Evolutionary conservation across 106 monocot species (phyloP).

Genomic region (Platanthera zijinensis): DNA sequence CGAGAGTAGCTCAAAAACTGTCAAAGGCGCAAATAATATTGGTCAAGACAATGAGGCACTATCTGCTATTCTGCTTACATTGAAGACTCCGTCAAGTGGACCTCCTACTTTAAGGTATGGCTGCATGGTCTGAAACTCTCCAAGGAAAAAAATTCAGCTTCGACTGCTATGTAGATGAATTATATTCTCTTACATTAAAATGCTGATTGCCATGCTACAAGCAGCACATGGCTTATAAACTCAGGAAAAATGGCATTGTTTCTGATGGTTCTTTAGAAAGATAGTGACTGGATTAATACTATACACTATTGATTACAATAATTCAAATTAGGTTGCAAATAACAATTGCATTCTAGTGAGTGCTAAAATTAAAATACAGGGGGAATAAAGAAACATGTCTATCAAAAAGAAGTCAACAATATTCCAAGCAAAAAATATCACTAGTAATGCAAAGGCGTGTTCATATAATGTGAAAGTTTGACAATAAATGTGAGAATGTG

Average conservation of each 20-base stretch:
- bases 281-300: neutral
- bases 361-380: too few relatives aligned
- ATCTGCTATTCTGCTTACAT: conserved; percentile 47
- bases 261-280: neutral
- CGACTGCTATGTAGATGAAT: neutral
- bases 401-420: too few relatives aligned
- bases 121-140: neutral
- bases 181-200: neutral
- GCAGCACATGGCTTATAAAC: neutral
- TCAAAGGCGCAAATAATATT: conserved; percentile 79
- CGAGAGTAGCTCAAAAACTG: conserved; percentile 81
- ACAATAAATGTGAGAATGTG: too few relatives aligned
- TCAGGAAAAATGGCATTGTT: neutral
- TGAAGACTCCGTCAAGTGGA: conserved; percentile 38
- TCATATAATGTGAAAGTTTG: too few relatives aligned
- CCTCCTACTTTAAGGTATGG: conserved; percentile 39
- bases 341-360: too few relatives aligned
- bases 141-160: neutral
- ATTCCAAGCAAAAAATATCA: too few relatives aligned
- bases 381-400: too few relatives aligned
- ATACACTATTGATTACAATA: too few relatives aligned
- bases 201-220: neutral
- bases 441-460: too few relatives aligned
- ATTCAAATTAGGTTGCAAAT: too few relatives aligned
- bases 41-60: conserved; percentile 69